These are phyloP conservation scores for Penicillium decumbens DNA, from an alignment of 2,329 filamentous ascomycete genomes.

Conservation along the genomic window DNA sequence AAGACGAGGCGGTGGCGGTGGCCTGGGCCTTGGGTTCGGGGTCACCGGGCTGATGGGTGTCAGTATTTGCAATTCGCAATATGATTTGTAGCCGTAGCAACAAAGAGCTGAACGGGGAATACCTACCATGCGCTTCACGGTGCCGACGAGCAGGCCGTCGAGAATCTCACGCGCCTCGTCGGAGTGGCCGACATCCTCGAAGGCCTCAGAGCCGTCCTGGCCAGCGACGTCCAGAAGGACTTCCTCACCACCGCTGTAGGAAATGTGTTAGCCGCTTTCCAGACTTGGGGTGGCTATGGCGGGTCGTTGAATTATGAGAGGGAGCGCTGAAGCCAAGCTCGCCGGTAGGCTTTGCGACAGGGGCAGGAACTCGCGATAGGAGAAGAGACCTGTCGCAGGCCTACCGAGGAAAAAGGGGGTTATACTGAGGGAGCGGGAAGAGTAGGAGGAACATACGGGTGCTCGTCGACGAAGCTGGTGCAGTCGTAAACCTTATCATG, in stretches of 20 bases:
- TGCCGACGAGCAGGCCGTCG: conserved; percentile 67
- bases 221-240: conserved; percentile 93
- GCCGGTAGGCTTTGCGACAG: neutral
- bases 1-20: conserved; percentile 45
- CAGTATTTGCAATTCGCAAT: conserved; percentile 1
- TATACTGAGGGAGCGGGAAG: neutral
- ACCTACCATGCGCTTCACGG: conserved; percentile 73
- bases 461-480: conserved; percentile 90
- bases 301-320: neutral
- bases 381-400: conserved; percentile 1
- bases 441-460: conserved; percentile 61
- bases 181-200: conserved; percentile 98
- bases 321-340: neutral
- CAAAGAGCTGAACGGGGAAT: neutral
- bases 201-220: conserved; percentile 94
- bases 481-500: conserved; percentile 96
- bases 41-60: conserved; percentile 59
- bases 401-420: neutral
- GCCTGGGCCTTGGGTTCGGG: conserved; percentile 62
- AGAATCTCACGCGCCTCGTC: conserved; percentile 97
- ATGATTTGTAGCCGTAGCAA: neutral
- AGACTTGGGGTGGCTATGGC: neutral
- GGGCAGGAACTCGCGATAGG: conserved; percentile 23
- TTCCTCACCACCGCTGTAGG: conserved; percentile 85
- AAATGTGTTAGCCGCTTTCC: conserved; percentile 10